Evolutionary conservation across 2,329 filamentous ascomycete genomes (phyloP).

Genomic region (Penicillium sp.): DNA sequence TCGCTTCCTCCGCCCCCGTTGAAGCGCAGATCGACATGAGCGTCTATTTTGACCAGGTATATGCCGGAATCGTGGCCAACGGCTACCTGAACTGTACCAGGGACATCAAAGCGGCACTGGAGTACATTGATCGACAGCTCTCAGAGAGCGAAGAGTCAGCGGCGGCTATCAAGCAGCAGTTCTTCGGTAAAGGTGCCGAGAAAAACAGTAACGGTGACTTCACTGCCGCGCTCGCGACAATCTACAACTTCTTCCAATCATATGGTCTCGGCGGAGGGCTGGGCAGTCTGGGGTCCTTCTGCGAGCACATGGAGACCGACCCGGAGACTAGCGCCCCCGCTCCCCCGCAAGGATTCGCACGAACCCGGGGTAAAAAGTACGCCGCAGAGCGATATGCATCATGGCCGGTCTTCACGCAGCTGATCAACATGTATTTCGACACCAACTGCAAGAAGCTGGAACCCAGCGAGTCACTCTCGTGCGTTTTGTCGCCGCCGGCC

Average conservation of each 20-base stretch:
- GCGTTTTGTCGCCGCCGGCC: constrained; percentile 39
- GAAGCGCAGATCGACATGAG: constrained; percentile 52
- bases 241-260: constrained; percentile 47
- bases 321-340: constrained; percentile 37
- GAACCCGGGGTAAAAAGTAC: constrained; percentile 42
- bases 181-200: constrained; percentile 50
- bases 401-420: constrained; percentile 38
- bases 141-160: constrained; percentile 36
- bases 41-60: constrained; percentile 53
- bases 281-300: constrained; percentile 43
- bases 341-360: constrained; percentile 43
- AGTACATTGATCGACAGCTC: constrained; percentile 51
- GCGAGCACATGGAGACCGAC: constrained; percentile 49
- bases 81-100: constrained; percentile 52
- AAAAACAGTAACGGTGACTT: constrained; percentile 50
- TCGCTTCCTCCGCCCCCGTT: constrained; percentile 45
- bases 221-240: constrained; percentile 42
- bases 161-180: constrained; percentile 46
- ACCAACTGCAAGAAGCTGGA: constrained; percentile 43
- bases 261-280: constrained; percentile 44
- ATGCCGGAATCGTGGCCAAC: constrained; percentile 49
- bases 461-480: constrained; percentile 28
- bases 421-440: constrained; percentile 42
- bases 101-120: constrained; percentile 50
- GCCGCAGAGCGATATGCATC: constrained; percentile 44